A percentile compares a stretch with the other conserved stretches of the same genome.
These are phyloP conservation scores for Candida sithepensis DNA, from an alignment of 805 yeast genomes.

Conservation along the genomic window DNA sequence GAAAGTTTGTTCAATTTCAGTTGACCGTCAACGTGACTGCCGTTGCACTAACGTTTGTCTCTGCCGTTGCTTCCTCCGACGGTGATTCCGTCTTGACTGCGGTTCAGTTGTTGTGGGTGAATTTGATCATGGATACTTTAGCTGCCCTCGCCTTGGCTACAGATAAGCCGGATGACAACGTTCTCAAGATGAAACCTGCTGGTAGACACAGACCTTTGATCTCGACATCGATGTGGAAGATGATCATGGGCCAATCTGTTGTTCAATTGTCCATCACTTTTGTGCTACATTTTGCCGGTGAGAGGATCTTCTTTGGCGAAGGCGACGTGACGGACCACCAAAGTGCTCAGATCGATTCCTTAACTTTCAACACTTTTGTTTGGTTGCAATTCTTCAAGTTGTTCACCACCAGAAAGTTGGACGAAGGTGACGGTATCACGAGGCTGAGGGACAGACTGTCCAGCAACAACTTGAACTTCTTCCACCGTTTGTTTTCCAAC, in stretches of 20 bases:
- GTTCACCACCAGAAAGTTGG: slow-evolving; percentile 85
- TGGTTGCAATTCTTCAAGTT: slow-evolving; percentile 97
- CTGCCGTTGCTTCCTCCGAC: slow-evolving; percentile 80
- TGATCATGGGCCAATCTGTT: slow-evolving; percentile 85
- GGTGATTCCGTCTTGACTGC: slow-evolving; percentile 91
- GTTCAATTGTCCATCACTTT: slow-evolving; percentile 81
- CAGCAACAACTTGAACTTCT: slow-evolving; percentile 69
- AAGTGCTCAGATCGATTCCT: slow-evolving; percentile 62
- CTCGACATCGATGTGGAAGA: slow-evolving; percentile 94
- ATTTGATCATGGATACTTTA: slow-evolving; percentile 95
- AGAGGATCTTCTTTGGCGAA: slow-evolving; percentile 50
- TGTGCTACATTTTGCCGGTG: slow-evolving; percentile 76
- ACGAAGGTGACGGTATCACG: slow-evolving; percentile 72
- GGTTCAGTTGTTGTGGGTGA: slow-evolving; percentile 96
- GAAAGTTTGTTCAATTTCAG: slow-evolving; percentile 94
- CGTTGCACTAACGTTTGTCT: slow-evolving; percentile 87
- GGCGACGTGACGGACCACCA: slow-evolving; percentile 37
- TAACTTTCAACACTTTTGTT: slow-evolving; percentile 94
- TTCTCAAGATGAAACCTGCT: slow-evolving; percentile 77
- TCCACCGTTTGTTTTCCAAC: slow-evolving; percentile 77
- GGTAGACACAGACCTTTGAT: slow-evolving; percentile 79
- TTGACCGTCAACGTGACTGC: slow-evolving; percentile 96
- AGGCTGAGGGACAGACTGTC: slow-evolving; percentile 57
- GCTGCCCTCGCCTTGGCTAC: slow-evolving; percentile 98
- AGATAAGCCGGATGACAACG: slow-evolving; percentile 86